phyloP scores from a whole-genome alignment of 345 rosid species.

The Citrus sinensis region DVS_A1.0 CM039163.1:40795001-40795500 shows the following conservation, averaged over 20 bases:
- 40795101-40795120: neutral
- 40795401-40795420: neutral
- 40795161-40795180: neutral
- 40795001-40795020: neutral
- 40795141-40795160: neutral
- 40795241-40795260: neutral
- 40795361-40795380: neutral
- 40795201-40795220: neutral
- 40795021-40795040: neutral
- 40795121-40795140: neutral
- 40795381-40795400: neutral
- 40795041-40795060: neutral
- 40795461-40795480: neutral
- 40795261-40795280: neutral
- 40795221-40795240: neutral
- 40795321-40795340: neutral
- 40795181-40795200: neutral
- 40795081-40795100: neutral
- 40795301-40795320: neutral
- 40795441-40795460: neutral
- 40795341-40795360: neutral
- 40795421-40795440: neutral
- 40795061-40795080: neutral
- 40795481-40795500: neutral
- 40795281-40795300: neutral